phyloP scores from a whole-genome alignment of 805 yeast genomes.

The Myxozyma vanderwaltii region DNA sequence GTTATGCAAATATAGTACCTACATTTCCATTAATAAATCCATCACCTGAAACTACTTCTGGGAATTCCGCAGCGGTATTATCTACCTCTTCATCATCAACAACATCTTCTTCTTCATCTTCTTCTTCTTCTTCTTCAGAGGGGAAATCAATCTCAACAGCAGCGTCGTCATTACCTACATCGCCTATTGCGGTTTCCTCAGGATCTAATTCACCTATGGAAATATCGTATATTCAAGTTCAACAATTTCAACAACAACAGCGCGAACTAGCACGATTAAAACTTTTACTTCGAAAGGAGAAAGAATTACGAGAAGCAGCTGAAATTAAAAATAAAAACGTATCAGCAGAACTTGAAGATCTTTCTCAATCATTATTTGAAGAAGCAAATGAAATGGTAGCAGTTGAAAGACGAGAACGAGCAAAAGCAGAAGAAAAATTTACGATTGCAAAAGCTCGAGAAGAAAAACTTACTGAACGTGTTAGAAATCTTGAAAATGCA shows the following conservation, averaged over 20 bases:
- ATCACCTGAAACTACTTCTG: neutral
- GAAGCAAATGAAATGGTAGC: constrained; percentile 36
- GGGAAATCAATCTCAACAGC: constrained; percentile 1
- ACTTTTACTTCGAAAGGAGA: constrained; percentile 22
- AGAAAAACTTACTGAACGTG: constrained; percentile 10
- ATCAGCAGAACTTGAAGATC: constrained; percentile 35
- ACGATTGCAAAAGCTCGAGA: constrained; percentile 23
- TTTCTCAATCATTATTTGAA: constrained; percentile 34
- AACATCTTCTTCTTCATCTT: constrained; percentile 10
- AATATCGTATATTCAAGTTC: constrained; percentile 2
- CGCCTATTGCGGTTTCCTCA: constrained; percentile 6
- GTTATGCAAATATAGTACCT: neutral
- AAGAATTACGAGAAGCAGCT: constrained; percentile 30
- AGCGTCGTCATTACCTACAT: constrained; percentile 10
- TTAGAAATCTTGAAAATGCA: constrained; percentile 22
- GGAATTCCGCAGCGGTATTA: neutral
- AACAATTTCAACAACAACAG: constrained; percentile 2
- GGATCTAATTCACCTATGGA: constrained; percentile 5
- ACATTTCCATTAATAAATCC: neutral
- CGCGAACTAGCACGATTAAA: constrained; percentile 14
- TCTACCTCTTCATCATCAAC: constrained; percentile 15
- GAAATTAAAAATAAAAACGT: constrained; percentile 32
- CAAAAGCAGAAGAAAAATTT: constrained; percentile 17
- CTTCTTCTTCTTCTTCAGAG: constrained; percentile 9
- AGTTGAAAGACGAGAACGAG: constrained; percentile 31